Base-by-base conservation (phyloP, 1,284 basidiomycete genomes). In the Cutaneotrichosporon cutaneum region DNA sequence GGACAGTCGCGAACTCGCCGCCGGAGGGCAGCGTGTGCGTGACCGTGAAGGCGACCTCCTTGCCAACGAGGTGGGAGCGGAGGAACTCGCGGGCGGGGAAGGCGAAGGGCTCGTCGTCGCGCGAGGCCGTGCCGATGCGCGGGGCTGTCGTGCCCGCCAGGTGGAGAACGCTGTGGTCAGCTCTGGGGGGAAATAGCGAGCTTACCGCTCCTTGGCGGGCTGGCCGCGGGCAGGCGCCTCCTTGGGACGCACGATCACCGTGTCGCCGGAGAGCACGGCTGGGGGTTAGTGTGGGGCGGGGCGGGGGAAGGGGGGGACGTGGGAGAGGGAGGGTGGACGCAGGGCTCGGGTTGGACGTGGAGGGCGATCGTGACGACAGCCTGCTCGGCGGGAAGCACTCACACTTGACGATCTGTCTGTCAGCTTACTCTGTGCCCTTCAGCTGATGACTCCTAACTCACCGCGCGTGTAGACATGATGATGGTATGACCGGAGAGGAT, bases 71-170 rank as follows among this genome's bases (percentile, higher is more conserved):
- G 57, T 93, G 81, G 42, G 86, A 82, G 54, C 94, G 88, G 42
- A 98, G 83, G 79, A 88, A 96, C 81, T 98, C 95, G 72, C 95
- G 88, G 47, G 93, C 88, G 74, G 94, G 90, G 75, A 90, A 97
- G 5, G 94, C 91, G 85, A 89, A 93, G 10, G 89, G 87, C 90
- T 96, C 93, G 75, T 96, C 94, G 68, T 92, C 90, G 62, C 93
- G 84, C 26, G 85, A 84, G 26, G 87, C 82, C 10, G 87, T 90
- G 14, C 93, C 93, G 71, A 92, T 81, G 53, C 90, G 85, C 6
- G 93, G 93, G 27, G 92, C 88, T 22, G 84, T 79, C 53, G 94
- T 82, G 68, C 94, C 92, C 47, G 90, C 90, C 54, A 96, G 84
- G 78, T 95, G 90, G 53, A 96, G 82, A 59, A 94, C 84, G 61